Conservation (phyloP, 1,139 yeast species). For the Nakaseomyces bracarensis region DNA sequence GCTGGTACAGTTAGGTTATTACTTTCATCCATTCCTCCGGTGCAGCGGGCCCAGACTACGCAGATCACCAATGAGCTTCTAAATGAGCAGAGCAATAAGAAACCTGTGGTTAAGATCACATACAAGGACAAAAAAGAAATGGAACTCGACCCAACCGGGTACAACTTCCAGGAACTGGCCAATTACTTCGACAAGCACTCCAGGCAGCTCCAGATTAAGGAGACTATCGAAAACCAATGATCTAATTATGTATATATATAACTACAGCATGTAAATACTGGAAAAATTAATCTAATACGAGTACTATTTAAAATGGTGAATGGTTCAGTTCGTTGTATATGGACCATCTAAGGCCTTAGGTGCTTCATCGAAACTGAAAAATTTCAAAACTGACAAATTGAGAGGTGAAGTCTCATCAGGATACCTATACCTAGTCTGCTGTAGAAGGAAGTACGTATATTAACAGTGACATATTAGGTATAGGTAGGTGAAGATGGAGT, state of each 20-base stretch:
- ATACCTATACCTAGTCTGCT: no score
- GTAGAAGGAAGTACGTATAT: no score
- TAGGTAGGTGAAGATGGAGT: constrained; percentile 18
- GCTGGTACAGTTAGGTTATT: constrained; percentile 78
- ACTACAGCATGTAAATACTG: not conserved
- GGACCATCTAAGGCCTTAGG: no score
- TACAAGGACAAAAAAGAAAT: constrained; percentile 74
- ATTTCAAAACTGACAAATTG: no score
- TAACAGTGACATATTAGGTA: no score
- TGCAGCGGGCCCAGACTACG: constrained; percentile 43
- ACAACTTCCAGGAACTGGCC: constrained; percentile 46
- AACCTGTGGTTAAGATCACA: constrained; percentile 61
- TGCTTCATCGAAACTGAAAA: no score
- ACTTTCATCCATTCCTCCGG: constrained; percentile 71
- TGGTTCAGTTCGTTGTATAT: no score
- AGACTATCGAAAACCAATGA: constrained; percentile 43
- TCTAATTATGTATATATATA: not conserved
- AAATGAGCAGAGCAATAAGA: constrained; percentile 37
- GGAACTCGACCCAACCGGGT: constrained; percentile 54
- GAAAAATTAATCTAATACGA: no score
- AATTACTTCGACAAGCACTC: constrained; percentile 61
- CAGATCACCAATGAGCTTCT: constrained; percentile 49
- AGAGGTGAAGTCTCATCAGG: no score
- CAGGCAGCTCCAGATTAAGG: constrained; percentile 57
- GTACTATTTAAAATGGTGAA: no score